Base-by-base conservation (phyloP, 2,329 filamentous ascomycete genomes). In the Cyphellophora europaea region DNA sequence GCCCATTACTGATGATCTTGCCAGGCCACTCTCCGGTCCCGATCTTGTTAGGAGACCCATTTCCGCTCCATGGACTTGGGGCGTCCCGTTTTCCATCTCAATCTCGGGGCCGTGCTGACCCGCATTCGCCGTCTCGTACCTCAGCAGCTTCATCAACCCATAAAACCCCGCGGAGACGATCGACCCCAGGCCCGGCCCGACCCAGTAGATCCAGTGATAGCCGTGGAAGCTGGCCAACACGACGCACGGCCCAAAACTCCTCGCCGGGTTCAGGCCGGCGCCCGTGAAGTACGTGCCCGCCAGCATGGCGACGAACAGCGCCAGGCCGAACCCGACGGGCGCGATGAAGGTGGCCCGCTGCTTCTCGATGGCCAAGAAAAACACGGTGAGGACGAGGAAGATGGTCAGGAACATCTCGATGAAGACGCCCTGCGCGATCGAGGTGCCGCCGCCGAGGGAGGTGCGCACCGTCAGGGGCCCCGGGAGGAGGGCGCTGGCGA, bases 301-400 rank as follows among this genome's bases (percentile, higher is more conserved):
- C 33, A 74, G 40, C 37, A 72, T 63, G 0, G 61, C 62, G 19
- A 84, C 68, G 54, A 87, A 85, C 36, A 86, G 66, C 0, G 79
- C 66, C 2, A 84, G 56, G 1, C 82, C 82, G 46, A 87, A 83
- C 8, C 77, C 79, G 3, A 86, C 60, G 0, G 82, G 81, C 0
- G 81, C 81, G 2, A 85, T 58, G 51, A 70, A 82, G 0, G 80
- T 86, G 3, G 75, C 73, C 23, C 76, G 74, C 53, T 85, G 79
- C 58, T 87, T 84, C 53, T 84, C 79, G 3, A 75, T 72, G 0
- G 79, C 79, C 27, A 84, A 65, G 71, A 84, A 79, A 52, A 77
- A 72, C 18, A 82, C 71, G 4, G 75, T 70, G 33, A 82, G 62
- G 5, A 80, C 69, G 10, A 82, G 62, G 49, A 79, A 66, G 0